Percentiles rank a stretch among this genome's conserved stretches.
phyloP scores from a whole-genome alignment of 495 filamentous ascomycete species.

The Aspergillus olivimuriae region DNA sequence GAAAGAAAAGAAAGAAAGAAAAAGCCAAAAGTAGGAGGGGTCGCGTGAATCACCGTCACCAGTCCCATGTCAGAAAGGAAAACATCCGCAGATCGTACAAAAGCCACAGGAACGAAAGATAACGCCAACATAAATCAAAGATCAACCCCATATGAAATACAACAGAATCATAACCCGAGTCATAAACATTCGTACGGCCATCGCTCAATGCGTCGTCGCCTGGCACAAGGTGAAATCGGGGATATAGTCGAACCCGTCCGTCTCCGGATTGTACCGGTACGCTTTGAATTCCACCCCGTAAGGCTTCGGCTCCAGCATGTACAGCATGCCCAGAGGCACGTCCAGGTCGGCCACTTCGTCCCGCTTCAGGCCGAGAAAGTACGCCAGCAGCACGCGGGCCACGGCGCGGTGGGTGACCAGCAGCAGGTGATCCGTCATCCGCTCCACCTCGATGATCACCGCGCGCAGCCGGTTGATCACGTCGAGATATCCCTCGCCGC shows the following conservation, averaged over 20 bases:
- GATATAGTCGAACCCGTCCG: conserved; percentile 74
- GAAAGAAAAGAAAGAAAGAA: conserved; percentile 2
- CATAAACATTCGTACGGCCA: conserved; percentile 4
- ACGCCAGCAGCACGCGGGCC: conserved; percentile 85
- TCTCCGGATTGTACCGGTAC: conserved; percentile 74
- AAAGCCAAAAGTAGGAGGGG: not conserved
- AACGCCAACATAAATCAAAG: conserved; percentile 9
- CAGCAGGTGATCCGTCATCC: conserved; percentile 91
- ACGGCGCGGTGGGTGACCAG: conserved; percentile 87
- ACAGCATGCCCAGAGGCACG: conserved; percentile 85
- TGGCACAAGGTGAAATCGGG: conserved; percentile 66
- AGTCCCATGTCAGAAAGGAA: not conserved
- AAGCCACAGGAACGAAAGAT: conserved; percentile 8
- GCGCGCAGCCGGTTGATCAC: conserved; percentile 93
- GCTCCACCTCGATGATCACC: conserved; percentile 93
- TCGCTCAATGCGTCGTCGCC: conserved; percentile 26
- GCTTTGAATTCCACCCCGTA: conserved; percentile 96
- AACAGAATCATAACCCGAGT: conserved; percentile 4
- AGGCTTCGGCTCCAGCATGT: conserved; percentile 92
- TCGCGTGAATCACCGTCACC: not conserved
- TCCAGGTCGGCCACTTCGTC: conserved; percentile 91
- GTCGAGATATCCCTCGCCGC: conserved; percentile 93
- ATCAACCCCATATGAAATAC: not conserved
- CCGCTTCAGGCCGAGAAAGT: conserved; percentile 85
- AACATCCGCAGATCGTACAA: too few relatives aligned